Evolutionary conservation across 768 basidiomycete species (phyloP).

Genomic region (Pulveroboletus ravenelii): DNA sequence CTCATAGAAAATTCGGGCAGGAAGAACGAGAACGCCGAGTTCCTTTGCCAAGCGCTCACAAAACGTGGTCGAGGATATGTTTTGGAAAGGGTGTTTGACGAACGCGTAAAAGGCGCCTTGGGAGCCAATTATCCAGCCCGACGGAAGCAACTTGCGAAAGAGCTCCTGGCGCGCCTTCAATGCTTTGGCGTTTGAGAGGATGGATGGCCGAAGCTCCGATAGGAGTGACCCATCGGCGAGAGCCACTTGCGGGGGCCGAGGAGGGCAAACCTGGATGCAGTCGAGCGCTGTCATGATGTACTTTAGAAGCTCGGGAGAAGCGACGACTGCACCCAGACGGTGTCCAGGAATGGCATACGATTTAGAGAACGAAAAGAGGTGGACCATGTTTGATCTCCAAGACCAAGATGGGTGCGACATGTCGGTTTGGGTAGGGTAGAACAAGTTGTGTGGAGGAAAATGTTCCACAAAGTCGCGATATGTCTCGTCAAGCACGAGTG

Average conservation of each 20-base stretch:
- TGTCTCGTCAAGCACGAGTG: slow-evolving; percentile 82
- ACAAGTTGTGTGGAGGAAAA: slow-evolving; percentile 52
- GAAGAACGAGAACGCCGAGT: slow-evolving; percentile 62
- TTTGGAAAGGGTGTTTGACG: slow-evolving; percentile 59
- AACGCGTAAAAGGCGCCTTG: slow-evolving; percentile 79
- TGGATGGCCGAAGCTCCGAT: slow-evolving; percentile 45
- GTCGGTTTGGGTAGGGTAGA: slow-evolving; percentile 28
- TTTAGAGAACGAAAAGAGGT: slow-evolving; percentile 80
- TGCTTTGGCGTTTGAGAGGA: slow-evolving; percentile 45
- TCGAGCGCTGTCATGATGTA: slow-evolving; percentile 61
- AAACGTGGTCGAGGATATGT: slow-evolving; percentile 46
- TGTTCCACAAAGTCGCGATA: slow-evolving; percentile 75
- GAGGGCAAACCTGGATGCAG: slow-evolving; percentile 76
- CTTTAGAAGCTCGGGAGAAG: slow-evolving; percentile 49
- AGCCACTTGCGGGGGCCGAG: slow-evolving; percentile 67
- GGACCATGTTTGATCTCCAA: slow-evolving; percentile 63
- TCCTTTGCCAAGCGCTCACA: slow-evolving; percentile 54
- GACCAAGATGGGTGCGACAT: slow-evolving; percentile 19
- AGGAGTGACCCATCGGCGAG: slow-evolving; percentile 50
- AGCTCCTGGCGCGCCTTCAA: slow-evolving; percentile 50
- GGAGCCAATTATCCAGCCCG: slow-evolving; percentile 56
- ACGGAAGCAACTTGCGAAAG: slow-evolving; percentile 47
- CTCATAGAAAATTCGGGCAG: slow-evolving; percentile 55
- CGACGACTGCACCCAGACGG: slow-evolving; percentile 68
- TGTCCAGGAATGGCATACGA: slow-evolving; percentile 79